Evolutionary conservation across 2,329 filamentous ascomycete species (phyloP).

Genomic region (Aspergillus tamarii): DNA sequence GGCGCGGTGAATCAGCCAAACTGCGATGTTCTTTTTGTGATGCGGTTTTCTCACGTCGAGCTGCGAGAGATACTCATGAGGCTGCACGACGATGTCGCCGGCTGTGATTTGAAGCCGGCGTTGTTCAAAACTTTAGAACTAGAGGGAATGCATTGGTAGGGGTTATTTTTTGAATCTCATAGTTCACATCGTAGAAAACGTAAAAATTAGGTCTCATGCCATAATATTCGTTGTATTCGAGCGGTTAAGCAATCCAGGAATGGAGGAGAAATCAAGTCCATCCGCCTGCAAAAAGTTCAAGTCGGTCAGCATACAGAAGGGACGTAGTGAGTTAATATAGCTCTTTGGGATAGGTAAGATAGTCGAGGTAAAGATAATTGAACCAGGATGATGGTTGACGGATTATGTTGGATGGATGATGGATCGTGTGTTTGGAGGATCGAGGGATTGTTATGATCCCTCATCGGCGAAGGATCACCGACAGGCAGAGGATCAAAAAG

Average conservation of each 20-base stretch:
- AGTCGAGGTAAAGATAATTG: neutral
- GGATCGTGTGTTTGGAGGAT: neutral
- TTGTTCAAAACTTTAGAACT: neutral
- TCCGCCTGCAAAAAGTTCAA: neutral
- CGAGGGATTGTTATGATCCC: constrained; percentile 2
- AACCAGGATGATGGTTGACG: neutral
- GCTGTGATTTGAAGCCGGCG: too few species aligned
- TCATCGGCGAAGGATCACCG: constrained; percentile 11
- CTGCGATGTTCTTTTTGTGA: constrained; percentile 13
- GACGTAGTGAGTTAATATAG: too few species aligned
- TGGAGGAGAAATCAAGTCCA: too few species aligned
- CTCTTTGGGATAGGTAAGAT: too few species aligned
- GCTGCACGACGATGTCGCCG: neutral
- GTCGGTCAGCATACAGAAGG: neutral
- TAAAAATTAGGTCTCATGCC: too few species aligned
- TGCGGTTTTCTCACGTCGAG: constrained; percentile 11
- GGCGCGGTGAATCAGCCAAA: constrained; percentile 5
- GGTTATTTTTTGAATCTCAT: too few species aligned
- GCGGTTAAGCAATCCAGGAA: too few species aligned
- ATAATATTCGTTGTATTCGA: too few species aligned
- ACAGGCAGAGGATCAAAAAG: neutral
- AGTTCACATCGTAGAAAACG: too few species aligned
- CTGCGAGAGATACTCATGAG: constrained; percentile 10
- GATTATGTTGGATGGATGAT: neutral
- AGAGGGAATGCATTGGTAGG: neutral